phyloP scores from a whole-genome alignment of 129 eudicot genomes.

The Pseudognaphalium luteoalbum region DNA sequence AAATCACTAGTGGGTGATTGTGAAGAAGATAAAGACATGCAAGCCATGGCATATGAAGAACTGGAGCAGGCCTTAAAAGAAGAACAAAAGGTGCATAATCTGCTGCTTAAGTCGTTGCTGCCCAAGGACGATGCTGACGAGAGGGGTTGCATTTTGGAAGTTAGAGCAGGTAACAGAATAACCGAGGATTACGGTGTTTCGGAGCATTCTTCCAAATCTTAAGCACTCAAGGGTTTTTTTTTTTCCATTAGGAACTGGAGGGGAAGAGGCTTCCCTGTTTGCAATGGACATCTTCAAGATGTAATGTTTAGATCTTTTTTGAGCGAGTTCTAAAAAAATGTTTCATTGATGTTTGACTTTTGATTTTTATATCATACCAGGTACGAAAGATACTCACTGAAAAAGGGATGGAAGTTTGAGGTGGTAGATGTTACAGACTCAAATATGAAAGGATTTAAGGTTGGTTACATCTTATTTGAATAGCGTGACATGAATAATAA shows the following conservation, averaged over 20 bases:
- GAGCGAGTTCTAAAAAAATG: neutral
- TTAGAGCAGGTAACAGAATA: conserved; percentile 72
- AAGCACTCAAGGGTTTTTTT: neutral
- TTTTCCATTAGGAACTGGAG: conserved; percentile 79
- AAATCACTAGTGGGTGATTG: conserved; percentile 54
- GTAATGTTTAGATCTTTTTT: conserved; percentile 35
- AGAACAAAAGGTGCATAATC: conserved; percentile 59
- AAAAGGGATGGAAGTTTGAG: conserved; percentile 94
- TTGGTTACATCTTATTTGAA: conserved; percentile 9
- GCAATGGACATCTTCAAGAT: conserved; percentile 95
- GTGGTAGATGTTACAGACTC: conserved; percentile 77
- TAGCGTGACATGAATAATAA: neutral
- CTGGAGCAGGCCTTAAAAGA: conserved; percentile 63
- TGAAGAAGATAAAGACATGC: conserved; percentile 81
- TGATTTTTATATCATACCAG: conserved; percentile 37
- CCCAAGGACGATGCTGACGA: conserved; percentile 99
- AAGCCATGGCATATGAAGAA: conserved; percentile 78
- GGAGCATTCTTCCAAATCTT: neutral
- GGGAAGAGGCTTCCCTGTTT: conserved; percentile 96
- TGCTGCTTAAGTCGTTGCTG: conserved; percentile 65
- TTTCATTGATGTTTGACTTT: conserved; percentile 11
- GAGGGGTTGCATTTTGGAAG: conserved; percentile 93
- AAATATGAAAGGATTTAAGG: conserved; percentile 90
- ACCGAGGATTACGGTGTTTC: neutral
- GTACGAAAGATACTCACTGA: conserved; percentile 84